Evolutionary conservation across 108 stramenopile genomes (phyloP), one percentile per base, ranked within the genome.

Genomic region (Fragilariopsis cylindrus): DNA sequence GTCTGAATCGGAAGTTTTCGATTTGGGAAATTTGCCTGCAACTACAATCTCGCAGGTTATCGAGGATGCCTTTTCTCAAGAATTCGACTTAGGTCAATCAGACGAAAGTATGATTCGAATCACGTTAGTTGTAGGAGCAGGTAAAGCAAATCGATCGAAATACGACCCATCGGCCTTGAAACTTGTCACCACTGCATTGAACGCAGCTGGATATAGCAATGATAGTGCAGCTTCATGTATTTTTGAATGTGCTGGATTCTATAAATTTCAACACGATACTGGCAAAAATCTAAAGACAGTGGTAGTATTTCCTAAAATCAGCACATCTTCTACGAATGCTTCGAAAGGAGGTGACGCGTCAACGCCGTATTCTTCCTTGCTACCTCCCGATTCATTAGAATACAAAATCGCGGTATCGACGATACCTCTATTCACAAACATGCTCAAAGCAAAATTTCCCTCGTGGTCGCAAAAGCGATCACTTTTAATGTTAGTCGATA

Each of bases 231-330:
- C 95, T 3, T 87, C 90, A 18, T 86, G 91, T 72, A 80, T 90
- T 4, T 13, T 79, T 4, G 95, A 96, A 70, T 95, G 91, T 69
- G 95, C 78, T 45, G 97, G 97, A 12, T 75, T 81, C 18, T 98
- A 86, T 76, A 98, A 98, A 77, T 58, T 81, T 57, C 98, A 98
- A 75, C 98, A 98, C 82, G 98, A 98, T 79, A 97, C 97, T 12
- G 97, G 95, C 9, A 52, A 96, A 97, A 98, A 97, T 71, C 55
- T 97, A 13, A 93, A 96, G 63, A 96, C 96, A 13, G 94, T 96
- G 9, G 93, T 97, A 42, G 97, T 98, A 2, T 97, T 97, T 84
- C 98, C 98, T 1, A 80, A 77, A 58, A 67, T 96, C 3, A 53
- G 30, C 30, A 46, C 53, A 5, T 15, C 55, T 8, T 30, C 19